Evolutionary conservation across 1,284 basidiomycete species (phyloP).

Genomic region (Cutaneotrichosporon cyanovorans): DNA sequence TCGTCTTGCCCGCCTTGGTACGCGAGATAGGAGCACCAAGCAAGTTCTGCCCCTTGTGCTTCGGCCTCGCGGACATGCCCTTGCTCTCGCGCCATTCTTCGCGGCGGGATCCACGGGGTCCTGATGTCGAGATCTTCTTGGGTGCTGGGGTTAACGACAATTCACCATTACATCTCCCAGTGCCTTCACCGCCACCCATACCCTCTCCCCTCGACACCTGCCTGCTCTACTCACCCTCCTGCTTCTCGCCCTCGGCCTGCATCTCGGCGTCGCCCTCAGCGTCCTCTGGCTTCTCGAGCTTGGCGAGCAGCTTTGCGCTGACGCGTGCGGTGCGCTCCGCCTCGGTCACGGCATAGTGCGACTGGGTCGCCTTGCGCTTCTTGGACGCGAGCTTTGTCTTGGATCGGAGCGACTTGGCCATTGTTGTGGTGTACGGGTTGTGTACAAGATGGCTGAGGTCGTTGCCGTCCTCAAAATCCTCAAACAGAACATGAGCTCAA

Average conservation of each 20-base stretch:
- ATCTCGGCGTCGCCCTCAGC: slow-evolving; percentile 51
- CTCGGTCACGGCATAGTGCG: slow-evolving; percentile 74
- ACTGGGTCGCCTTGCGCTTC: slow-evolving; percentile 71
- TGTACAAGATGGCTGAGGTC: not conserved
- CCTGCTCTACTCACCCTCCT: slow-evolving; percentile 14
- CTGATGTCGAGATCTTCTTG: slow-evolving; percentile 45
- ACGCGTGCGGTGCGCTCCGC: slow-evolving; percentile 76
- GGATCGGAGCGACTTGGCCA: slow-evolving; percentile 90
- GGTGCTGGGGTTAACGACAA: not conserved
- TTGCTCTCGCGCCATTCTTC: slow-evolving; percentile 44
- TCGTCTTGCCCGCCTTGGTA: slow-evolving; percentile 33
- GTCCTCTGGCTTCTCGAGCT: slow-evolving; percentile 75
- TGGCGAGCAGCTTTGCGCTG: slow-evolving; percentile 60
- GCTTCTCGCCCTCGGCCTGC: slow-evolving; percentile 51
- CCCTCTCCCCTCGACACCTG: not conserved
- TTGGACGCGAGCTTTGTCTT: slow-evolving; percentile 80
- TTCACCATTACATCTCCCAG: not conserved
- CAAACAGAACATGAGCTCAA: not conserved
- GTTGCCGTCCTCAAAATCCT: not conserved
- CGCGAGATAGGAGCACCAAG: slow-evolving; percentile 29
- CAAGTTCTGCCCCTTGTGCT: slow-evolving; percentile 31
- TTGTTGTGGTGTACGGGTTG: slow-evolving; percentile 37
- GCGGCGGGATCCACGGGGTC: slow-evolving; percentile 36
- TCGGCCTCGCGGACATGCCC: slow-evolving; percentile 39
- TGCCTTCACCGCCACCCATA: too few species aligned